A percentile compares a stretch with the other conserved stretches of the same genome.
phyloP scores from a whole-genome alignment of 164 flowering plant genomes.

The Umbilicus rupestris region DNA sequence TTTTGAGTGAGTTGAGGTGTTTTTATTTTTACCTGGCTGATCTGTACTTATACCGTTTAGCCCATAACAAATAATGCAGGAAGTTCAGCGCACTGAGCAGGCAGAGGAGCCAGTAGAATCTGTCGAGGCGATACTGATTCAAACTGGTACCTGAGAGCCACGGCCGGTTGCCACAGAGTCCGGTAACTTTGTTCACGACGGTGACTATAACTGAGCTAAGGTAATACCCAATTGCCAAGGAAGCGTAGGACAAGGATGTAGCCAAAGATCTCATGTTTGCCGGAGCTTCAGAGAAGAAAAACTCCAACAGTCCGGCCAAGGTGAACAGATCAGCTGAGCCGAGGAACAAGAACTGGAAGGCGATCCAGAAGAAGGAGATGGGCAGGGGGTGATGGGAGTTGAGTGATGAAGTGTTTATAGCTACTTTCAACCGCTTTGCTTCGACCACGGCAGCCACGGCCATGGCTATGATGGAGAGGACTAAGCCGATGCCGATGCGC shows the following conservation, averaged over 20 bases:
- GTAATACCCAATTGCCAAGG: conserved; percentile 77
- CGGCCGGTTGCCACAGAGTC: conserved; percentile 20
- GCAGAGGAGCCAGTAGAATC: conserved; percentile 79
- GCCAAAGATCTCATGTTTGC: conserved; percentile 71
- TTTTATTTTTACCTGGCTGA: conserved; percentile 11
- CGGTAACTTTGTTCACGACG: conserved; percentile 41
- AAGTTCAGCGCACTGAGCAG: conserved; percentile 54
- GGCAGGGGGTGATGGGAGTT: conserved; percentile 10
- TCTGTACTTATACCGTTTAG: conserved; percentile 52
- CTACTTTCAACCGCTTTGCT: conserved; percentile 6
- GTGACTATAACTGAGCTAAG: conserved; percentile 74
- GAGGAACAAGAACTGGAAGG: conserved; percentile 15
- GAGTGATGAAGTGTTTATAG: neutral
- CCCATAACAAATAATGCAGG: conserved; percentile 64
- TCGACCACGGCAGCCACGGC: conserved; percentile 14
- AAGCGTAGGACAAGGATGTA: conserved; percentile 76
- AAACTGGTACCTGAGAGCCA: conserved; percentile 67
- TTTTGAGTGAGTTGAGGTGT: neutral
- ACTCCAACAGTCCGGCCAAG: conserved; percentile 76
- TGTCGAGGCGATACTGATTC: conserved; percentile 67
- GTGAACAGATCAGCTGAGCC: conserved; percentile 42
- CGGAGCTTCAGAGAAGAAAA: conserved; percentile 91
- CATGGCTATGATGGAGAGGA: conserved; percentile 13
- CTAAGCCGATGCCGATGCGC: conserved; percentile 14
- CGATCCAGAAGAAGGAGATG: conserved; percentile 20